Evolutionary conservation across 106 monocot genomes (phyloP).

Genomic region (Dendrobium officinale): DNA sequence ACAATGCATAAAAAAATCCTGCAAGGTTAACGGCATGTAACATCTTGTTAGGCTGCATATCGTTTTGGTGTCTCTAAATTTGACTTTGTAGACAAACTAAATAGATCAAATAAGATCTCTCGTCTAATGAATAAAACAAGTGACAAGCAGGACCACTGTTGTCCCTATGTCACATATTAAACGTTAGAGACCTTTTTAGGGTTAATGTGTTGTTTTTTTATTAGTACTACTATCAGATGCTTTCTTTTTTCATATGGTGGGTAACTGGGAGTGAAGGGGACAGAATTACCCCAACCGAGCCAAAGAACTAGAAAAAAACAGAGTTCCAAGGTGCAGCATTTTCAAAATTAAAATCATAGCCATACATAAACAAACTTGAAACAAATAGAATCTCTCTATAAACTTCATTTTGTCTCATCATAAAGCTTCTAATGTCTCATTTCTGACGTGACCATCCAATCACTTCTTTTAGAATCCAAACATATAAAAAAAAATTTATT

Average conservation of each 20-base stretch:
- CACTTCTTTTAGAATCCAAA: too few species aligned
- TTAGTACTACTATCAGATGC: not conserved
- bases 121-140: not conserved
- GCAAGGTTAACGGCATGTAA: not conserved
- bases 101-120: not conserved
- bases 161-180: not conserved
- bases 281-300: not conserved
- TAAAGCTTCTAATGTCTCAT: not conserved
- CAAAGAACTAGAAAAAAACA: not conserved
- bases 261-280: not conserved
- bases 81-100: not conserved
- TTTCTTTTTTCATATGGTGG: not conserved
- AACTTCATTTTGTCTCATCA: not conserved
- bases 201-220: not conserved
- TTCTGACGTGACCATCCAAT: not conserved
- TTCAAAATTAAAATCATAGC: not conserved
- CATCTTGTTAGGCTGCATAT: not conserved
- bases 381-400: not conserved
- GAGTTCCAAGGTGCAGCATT: not conserved
- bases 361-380: not conserved
- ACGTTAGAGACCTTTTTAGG: not conserved
- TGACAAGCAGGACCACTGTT: not conserved
- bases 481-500: not conserved
- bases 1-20: not conserved
- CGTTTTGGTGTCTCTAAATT: not conserved